phyloP scores from a whole-genome alignment of 2,329 filamentous ascomycete species.

The Aspergillus thermomutatus region DNA sequence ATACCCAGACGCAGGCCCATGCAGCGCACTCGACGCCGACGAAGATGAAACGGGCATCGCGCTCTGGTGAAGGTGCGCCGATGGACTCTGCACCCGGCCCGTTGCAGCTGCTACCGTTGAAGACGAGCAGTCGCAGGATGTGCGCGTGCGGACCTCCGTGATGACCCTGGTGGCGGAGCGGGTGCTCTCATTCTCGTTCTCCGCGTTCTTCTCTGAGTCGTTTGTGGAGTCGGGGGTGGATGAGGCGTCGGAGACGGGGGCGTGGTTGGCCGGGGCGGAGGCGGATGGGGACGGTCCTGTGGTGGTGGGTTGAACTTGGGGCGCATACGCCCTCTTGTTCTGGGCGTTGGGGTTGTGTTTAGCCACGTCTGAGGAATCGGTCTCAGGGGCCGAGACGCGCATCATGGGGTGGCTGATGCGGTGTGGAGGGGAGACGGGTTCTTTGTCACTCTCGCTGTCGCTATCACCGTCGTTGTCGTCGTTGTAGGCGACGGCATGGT shows the following conservation, averaged over 20 bases:
- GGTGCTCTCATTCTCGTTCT: too few relatives aligned
- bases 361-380: not conserved
- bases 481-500: not conserved
- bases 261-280: not conserved
- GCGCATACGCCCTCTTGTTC: not conserved
- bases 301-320: too few relatives aligned
- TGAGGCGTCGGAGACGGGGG: not conserved
- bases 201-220: not conserved
- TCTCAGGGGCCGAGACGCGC: not conserved
- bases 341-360: not conserved
- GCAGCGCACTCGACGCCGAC: not conserved
- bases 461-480: not conserved
- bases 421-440: conserved; percentile 1
- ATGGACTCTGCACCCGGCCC: not conserved
- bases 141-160: not conserved
- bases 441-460: not conserved
- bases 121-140: not conserved
- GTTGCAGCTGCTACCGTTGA: not conserved
- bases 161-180: not conserved
- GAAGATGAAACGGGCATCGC: not conserved
- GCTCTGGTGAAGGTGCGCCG: not conserved
- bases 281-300: not conserved
- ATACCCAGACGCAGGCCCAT: not conserved
- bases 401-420: not conserved
- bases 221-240: too few relatives aligned